phyloP scores from a whole-genome alignment of 306 rosid species.

The Lathyrus oleraceus region DNA sequence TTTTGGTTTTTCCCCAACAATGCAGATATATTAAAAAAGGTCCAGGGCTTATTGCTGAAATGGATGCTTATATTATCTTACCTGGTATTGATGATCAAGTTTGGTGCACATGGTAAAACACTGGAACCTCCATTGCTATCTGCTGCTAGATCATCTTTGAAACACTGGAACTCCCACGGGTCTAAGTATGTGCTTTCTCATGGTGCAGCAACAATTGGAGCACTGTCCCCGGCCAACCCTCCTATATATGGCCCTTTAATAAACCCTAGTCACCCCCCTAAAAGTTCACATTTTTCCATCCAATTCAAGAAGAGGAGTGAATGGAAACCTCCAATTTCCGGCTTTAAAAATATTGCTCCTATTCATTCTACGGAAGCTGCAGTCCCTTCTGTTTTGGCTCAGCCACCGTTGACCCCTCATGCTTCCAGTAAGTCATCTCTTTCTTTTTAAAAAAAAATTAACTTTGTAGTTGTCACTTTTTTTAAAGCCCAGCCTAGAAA shows the following conservation, averaged over 20 bases:
- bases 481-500: not conserved
- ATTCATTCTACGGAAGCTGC: conserved; percentile 52
- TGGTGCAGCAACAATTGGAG: conserved; percentile 38
- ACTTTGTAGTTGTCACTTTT: not conserved
- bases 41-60: conserved; percentile 45
- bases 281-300: conserved; percentile 58
- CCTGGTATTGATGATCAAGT: conserved; percentile 43
- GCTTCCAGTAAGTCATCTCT: conserved; percentile 56
- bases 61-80: conserved; percentile 51
- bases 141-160: not conserved
- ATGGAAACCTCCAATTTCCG: conserved; percentile 53
- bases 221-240: conserved; percentile 47
- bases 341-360: conserved; percentile 63
- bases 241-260: conserved; percentile 54
- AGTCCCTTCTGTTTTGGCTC: conserved; percentile 64
- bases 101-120: conserved; percentile 30
- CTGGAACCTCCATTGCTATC: conserved; percentile 26
- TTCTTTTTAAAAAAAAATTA: not conserved
- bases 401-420: conserved; percentile 73
- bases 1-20: conserved; percentile 27
- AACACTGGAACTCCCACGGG: conserved; percentile 44
- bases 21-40: conserved; percentile 56
- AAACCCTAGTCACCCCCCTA: conserved; percentile 50
- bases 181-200: conserved; percentile 44
- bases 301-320: conserved; percentile 60